Base-by-base conservation (phyloP, 192 early-diverging fungal genomes). In the Oehlia diaphana region DNA sequence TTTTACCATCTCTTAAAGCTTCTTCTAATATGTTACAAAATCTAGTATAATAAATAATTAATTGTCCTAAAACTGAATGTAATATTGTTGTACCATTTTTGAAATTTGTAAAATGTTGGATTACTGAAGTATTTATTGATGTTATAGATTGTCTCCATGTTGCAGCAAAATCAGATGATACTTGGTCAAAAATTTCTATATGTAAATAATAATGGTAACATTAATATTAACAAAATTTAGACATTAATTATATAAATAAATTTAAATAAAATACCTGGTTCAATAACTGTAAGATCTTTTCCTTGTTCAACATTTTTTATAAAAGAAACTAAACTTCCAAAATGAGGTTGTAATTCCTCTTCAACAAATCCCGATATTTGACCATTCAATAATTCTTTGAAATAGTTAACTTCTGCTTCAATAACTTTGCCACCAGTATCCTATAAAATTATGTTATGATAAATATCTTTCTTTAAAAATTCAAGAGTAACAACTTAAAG, bases 81-180 rank as follows among this genome's bases (percentile, higher is more conserved):
- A 98, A 85, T 26, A 98, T 94, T n/a, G 91, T 84, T 0, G 96
- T 95, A 13, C 98, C 96, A 66, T 96, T 98, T 77, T 94, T 94
- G 84, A 97, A 98, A 87, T 97, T 98, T 63, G 96, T 92, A 81
- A 99, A 99, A 79, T 92, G 90, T 79, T 96, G 95, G 70, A 96
- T 93, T 31, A 98, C 92, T 9, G 93, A 92, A 28, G 90, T 88
- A 72, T 98, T 97, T 80, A 99, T 92, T 21, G 86, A 84, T 3
- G 89, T 81, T 5, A 99, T 86, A 37, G 90, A 90, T 47, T 84
- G 82, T 2, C 94, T 92, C 96, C 96, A 99, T 16, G 87, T 90
- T 63, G 85, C 82, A 63, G 93, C 93, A 86, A 99, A 99, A 49
- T 91, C 85, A 8, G 84, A 82, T 2, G 92, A 93, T 4, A 96